Conservation (phyloP, 106 monocot genomes). For the Ottelia alismoides region DNA sequence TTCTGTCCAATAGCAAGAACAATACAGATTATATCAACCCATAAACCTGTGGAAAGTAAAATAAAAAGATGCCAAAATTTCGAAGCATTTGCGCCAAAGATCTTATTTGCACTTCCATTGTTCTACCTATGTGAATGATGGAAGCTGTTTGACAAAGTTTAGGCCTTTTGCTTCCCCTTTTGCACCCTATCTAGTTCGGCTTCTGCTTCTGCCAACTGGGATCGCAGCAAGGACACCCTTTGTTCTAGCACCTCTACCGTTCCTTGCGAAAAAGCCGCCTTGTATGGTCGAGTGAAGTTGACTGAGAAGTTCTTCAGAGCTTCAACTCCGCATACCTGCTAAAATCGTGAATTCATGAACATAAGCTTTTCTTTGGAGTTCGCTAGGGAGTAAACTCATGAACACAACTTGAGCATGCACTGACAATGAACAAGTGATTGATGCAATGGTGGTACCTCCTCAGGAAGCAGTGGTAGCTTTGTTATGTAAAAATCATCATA, state of each 20-base stretch:
- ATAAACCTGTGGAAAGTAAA: too few relatives aligned
- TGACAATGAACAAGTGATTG: too few relatives aligned
- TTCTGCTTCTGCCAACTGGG: conserved; percentile 49
- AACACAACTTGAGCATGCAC: too few relatives aligned
- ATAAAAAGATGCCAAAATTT: too few relatives aligned
- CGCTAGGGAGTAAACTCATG: too few relatives aligned
- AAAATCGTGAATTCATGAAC: background rate
- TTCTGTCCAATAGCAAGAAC: too few relatives aligned
- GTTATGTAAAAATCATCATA: conserved; percentile 86
- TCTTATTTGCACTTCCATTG: too few relatives aligned
- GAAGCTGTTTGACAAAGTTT: too few relatives aligned
- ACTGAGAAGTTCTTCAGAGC: conserved; percentile 55
- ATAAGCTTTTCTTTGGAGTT: too few relatives aligned
- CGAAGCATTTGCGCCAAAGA: too few relatives aligned
- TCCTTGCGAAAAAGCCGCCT: conserved; percentile 32
- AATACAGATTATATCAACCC: too few relatives aligned
- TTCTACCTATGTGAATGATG: too few relatives aligned
- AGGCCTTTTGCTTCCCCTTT: conserved; percentile 48
- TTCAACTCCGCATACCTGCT: conserved; percentile 59
- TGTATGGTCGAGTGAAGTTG: conserved; percentile 48
- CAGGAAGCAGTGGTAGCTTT: conserved; percentile 68
- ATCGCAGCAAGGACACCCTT: conserved; percentile 32
- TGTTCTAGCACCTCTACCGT: conserved; percentile 55
- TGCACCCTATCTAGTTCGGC: conserved; percentile 33
- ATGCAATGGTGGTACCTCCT: conserved; percentile 50